Evolutionary conservation across 805 yeast genomes (phyloP).

Genomic region (Groenewaldozyma tartarivorans): DNA sequence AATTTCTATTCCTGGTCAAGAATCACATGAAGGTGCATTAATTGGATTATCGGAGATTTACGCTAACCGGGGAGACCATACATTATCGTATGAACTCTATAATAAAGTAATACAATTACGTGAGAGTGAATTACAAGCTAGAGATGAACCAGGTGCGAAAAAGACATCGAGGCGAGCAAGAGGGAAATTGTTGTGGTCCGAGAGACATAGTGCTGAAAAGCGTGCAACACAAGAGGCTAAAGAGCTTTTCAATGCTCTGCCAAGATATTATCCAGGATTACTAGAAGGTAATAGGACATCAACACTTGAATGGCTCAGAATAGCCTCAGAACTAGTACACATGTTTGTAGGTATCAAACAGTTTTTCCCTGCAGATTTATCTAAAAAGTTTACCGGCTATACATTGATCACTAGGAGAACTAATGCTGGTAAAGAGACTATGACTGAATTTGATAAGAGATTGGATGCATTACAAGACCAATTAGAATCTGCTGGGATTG

Average conservation of each 20-base stretch:
- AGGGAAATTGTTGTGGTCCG: conserved; percentile 24
- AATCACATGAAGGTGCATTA: conserved; percentile 46
- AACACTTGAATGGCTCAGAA: conserved; percentile 68
- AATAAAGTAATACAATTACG: conserved; percentile 20
- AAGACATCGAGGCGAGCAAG: conserved; percentile 13
- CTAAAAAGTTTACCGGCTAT: conserved; percentile 56
- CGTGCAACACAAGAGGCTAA: conserved; percentile 48
- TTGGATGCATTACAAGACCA: conserved; percentile 17
- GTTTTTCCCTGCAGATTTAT: conserved; percentile 71
- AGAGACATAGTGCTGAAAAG: conserved; percentile 46
- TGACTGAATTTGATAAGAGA: conserved; percentile 58
- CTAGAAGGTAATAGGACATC: conserved; percentile 50
- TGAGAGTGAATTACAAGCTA: background rate
- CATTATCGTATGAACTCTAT: conserved; percentile 25
- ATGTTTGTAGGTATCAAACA: conserved; percentile 68
- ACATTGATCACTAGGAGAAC: conserved; percentile 47
- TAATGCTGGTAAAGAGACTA: conserved; percentile 24
- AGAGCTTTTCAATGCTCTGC: conserved; percentile 46
- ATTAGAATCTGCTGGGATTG: conserved; percentile 25
- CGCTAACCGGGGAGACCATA: conserved; percentile 31
- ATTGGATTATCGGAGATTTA: conserved; percentile 75
- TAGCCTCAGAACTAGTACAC: conserved; percentile 75
- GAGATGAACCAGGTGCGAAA: conserved; percentile 3
- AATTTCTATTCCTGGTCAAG: conserved; percentile 18
- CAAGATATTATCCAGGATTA: conserved; percentile 41